Percentiles rank a stretch among this genome's conserved stretches.
Conservation (phyloP, 352 stramenopile species). For the Phytophthora fragariae region DNA sequence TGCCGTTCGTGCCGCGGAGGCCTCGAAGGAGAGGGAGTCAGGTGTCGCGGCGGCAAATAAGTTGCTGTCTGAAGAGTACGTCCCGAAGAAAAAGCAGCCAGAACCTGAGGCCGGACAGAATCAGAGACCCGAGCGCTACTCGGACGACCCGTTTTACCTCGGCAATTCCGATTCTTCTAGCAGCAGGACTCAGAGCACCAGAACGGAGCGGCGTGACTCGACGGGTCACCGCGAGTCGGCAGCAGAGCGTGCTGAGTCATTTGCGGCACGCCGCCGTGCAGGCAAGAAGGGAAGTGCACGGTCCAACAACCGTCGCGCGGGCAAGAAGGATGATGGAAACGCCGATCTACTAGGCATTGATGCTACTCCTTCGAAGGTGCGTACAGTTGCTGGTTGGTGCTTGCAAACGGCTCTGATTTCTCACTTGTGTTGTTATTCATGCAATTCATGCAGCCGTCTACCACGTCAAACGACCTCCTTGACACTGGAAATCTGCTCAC, state of each 20-base stretch:
- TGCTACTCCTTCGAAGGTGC: conserved; percentile 41
- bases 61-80: conserved; percentile 83
- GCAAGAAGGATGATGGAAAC: conserved; percentile 64
- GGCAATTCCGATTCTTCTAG: conserved; percentile 49
- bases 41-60: conserved; percentile 79
- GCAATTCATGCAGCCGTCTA: conserved; percentile 28
- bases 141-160: conserved; percentile 81
- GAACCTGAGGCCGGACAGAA: conserved; percentile 33
- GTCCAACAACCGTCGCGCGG: conserved; percentile 42
- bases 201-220: conserved; percentile 43
- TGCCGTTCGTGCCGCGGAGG: conserved; percentile 70
- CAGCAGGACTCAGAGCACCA: conserved; percentile 57
- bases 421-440: conserved; percentile 11
- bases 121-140: conserved; percentile 70
- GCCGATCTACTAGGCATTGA: conserved; percentile 73
- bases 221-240: conserved; percentile 39
- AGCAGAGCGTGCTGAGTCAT: conserved; percentile 68
- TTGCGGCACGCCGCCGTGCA: conserved; percentile 71
- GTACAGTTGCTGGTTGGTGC: conserved; percentile 11
- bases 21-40: conserved; percentile 66
- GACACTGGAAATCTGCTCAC: conserved; percentile 57
- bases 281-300: conserved; percentile 72
- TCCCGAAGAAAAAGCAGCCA: conserved; percentile 60
- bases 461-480: conserved; percentile 50
- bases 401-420: background rate